Evolutionary conservation across 2,329 filamentous ascomycete genomes (phyloP).

Genomic region (Parastagonospora nodorum): DNA sequence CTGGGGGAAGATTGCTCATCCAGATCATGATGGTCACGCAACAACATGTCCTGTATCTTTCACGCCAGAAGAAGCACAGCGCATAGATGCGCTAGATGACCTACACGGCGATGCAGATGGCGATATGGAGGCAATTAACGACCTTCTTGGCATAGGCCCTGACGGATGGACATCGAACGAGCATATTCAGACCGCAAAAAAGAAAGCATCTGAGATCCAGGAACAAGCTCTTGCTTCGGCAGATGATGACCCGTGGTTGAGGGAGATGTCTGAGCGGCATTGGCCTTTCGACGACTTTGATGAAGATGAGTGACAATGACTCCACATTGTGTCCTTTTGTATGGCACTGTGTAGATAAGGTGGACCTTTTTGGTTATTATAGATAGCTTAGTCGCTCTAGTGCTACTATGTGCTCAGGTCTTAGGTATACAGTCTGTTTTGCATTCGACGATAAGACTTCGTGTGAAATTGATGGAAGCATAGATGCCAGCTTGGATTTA

Average conservation of each 20-base stretch:
- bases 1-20: conserved; percentile 21
- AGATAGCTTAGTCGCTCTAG: too few relatives aligned
- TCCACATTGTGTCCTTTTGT: too few relatives aligned
- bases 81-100: conserved; percentile 18
- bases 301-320: conserved; percentile 23
- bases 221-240: conserved; percentile 21
- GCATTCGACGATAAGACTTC: too few relatives aligned
- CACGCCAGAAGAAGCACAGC: conserved; percentile 18
- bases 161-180: conserved; percentile 36
- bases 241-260: conserved; percentile 23
- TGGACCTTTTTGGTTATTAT: too few relatives aligned
- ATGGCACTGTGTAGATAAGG: too few relatives aligned
- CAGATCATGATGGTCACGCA: conserved; percentile 3
- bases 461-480: too few relatives aligned
- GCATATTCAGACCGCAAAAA: conserved; percentile 24
- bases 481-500: too few relatives aligned
- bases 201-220: conserved; percentile 14
- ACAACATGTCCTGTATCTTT: conserved; percentile 22
- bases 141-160: conserved; percentile 24
- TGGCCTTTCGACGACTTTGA: conserved; percentile 33
- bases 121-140: conserved; percentile 22
- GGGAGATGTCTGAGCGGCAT: conserved; percentile 23
- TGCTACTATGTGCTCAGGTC: too few relatives aligned
- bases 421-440: too few relatives aligned
- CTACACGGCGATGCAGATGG: conserved; percentile 19